These are phyloP conservation scores for Trichophyton rubrum DNA, from an alignment of 2,329 filamentous ascomycete species.

Conservation along the genomic window DNA sequence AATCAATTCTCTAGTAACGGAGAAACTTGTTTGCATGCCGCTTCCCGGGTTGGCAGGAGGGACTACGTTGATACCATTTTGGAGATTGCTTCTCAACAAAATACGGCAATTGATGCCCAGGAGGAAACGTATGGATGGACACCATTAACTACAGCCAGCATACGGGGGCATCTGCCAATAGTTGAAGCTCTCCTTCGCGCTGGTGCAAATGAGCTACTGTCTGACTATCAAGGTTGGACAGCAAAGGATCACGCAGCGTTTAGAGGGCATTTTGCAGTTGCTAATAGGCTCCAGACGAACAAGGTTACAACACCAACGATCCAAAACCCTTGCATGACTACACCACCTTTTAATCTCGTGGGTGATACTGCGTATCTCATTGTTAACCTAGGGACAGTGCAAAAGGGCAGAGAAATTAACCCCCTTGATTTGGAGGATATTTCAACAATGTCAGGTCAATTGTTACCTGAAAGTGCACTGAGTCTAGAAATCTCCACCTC, in stretches of 20 bases:
- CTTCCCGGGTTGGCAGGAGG: slow-evolving; percentile 13
- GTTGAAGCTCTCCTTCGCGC: slow-evolving; percentile 20
- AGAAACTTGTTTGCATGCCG: slow-evolving; percentile 19
- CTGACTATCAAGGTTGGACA: slow-evolving; percentile 24
- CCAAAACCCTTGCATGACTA: not conserved
- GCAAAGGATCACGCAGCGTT: slow-evolving; percentile 26
- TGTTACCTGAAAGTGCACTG: slow-evolving; percentile 3
- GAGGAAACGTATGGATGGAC: slow-evolving; percentile 23
- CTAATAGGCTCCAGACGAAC: slow-evolving; percentile 11
- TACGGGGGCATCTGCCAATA: slow-evolving; percentile 17
- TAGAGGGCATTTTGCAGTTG: slow-evolving; percentile 23
- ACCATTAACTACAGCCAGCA: slow-evolving; percentile 23
- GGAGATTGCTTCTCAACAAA: not conserved
- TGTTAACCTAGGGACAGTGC: slow-evolving; percentile 15
- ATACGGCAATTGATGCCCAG: slow-evolving; percentile 12
- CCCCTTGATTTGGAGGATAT: slow-evolving; percentile 8
- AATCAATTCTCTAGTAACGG: slow-evolving; percentile 9
- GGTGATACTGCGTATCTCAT: slow-evolving; percentile 7
- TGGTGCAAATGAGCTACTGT: slow-evolving; percentile 15
- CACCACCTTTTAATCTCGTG: not conserved
- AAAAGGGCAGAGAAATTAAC: slow-evolving; percentile 9
- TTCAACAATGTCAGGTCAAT: not conserved
- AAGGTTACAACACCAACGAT: not conserved
- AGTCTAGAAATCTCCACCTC: slow-evolving; percentile 10
- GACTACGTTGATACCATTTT: slow-evolving; percentile 12